phyloP scores from a whole-genome alignment of 176 grass and related monocot genomes.

The Avena sativa region DNA sequence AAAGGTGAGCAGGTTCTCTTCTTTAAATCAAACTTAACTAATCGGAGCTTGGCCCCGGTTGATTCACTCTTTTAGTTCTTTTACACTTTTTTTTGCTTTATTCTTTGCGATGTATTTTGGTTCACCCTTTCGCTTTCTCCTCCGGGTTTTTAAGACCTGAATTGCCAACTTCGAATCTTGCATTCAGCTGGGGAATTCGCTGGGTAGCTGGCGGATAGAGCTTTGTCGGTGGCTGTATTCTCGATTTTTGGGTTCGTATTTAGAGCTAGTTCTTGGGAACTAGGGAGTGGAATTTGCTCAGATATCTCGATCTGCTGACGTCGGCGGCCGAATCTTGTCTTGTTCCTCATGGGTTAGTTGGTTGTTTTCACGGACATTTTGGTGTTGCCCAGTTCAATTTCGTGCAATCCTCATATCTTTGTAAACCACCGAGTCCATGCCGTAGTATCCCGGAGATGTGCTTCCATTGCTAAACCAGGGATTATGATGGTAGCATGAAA shows the following conservation, averaged over 20 bases:
- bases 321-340: slow-evolving; percentile 2
- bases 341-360: slow-evolving; percentile 48
- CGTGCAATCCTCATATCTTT: not conserved
- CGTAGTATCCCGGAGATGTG: slow-evolving; percentile 16
- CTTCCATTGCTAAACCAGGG: slow-evolving; percentile 14
- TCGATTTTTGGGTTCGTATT: slow-evolving; percentile 16
- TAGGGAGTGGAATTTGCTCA: not conserved
- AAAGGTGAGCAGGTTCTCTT: slow-evolving; percentile 52
- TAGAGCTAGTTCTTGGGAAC: slow-evolving; percentile 13
- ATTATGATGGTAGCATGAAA: slow-evolving; percentile 23
- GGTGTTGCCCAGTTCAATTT: not conserved
- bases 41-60: slow-evolving; percentile 35
- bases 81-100: slow-evolving; percentile 40
- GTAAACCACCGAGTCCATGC: slow-evolving; percentile 20
- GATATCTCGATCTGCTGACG: slow-evolving; percentile 38
- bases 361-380: not conserved
- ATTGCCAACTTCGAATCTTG: slow-evolving; percentile 32
- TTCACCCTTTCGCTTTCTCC: slow-evolving; percentile 37
- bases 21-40: slow-evolving; percentile 40
- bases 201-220: slow-evolving; percentile 31
- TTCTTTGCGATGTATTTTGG: slow-evolving; percentile 45
- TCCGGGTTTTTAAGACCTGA: slow-evolving; percentile 19
- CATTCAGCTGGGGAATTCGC: slow-evolving; percentile 42
- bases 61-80: not conserved
- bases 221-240: slow-evolving; percentile 33